These are phyloP conservation scores for Arthrobotrys sphaeroides DNA, from an alignment of 2,329 filamentous ascomycete genomes.

Conservation along the genomic window DNA sequence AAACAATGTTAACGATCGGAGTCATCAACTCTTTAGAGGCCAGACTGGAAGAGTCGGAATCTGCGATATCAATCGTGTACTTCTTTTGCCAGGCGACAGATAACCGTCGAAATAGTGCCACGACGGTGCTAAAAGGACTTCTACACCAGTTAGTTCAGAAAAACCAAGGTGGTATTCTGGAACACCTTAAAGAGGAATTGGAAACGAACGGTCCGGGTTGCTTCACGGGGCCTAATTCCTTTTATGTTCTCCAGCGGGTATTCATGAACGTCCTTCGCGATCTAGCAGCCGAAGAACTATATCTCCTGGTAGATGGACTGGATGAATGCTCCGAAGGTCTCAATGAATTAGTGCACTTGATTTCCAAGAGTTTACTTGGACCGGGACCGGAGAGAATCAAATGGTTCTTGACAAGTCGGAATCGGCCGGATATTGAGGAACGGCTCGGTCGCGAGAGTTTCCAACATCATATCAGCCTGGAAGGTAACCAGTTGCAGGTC, in stretches of 20 bases:
- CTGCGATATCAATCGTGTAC: too few species aligned
- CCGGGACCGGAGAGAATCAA: background rate
- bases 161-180: background rate
- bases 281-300: background rate
- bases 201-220: background rate
- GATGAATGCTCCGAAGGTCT: background rate
- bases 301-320: background rate
- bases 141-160: background rate
- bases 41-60: too few species aligned
- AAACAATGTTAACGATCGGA: slow-evolving; percentile 63
- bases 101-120: background rate
- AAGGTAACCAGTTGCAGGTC: background rate
- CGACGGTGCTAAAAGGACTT: background rate
- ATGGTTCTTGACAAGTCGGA: background rate
- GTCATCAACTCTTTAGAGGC: slow-evolving; percentile 59
- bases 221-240: background rate
- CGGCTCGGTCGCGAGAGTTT: background rate
- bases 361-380: background rate
- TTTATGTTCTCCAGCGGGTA: background rate
- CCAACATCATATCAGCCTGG: background rate
- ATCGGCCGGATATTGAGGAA: slow-evolving; percentile 4
- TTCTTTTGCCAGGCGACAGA: slow-evolving; percentile 8
- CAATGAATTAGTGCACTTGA: background rate
- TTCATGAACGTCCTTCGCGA: background rate
- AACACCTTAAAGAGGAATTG: background rate